Evolutionary conservation across 306 rosid species (phyloP), one percentile per base, ranked within the genome.

Genomic region (Prosopis cineraria): DNA sequence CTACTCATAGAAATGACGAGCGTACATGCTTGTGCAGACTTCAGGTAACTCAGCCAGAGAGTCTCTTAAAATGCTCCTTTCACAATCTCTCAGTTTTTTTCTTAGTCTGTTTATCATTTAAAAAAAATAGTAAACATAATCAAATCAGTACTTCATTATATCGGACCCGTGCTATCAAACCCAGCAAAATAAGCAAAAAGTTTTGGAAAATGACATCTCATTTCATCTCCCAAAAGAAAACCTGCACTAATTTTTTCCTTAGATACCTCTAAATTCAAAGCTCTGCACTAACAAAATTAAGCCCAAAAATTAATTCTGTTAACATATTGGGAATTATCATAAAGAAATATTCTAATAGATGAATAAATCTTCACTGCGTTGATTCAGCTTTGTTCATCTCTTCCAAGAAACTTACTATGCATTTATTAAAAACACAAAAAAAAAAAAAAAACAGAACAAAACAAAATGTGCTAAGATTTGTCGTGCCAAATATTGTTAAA

Each of bases 31-130:
- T 90, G 96, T 62, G 96, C 98, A 60, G 98, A 94, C 87, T 90
- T 91, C 85, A 0, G 86, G 93, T 63, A 94, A 81, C 45, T 89
- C 90, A 64, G 70, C 98, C 96, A 75, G 88, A 83, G 66, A 94
- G 83, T 80, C 98, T 90, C 92, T 90, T 88, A 82, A 86, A 94
- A 78, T 94, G 97, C 56, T 92, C 97, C 91, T 94, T 94, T 96
- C 92, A 85, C 92, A 94, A 80, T 58, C 96, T 94, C 98, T 94
- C 91, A 52, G 98, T 92, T 94, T 81, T 85, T 75, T 78, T 44
- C 85, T 74, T 39, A 59, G 64, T 59, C 81, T 58, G 47, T 24
- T n/a, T n/a, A n/a, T 65, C 77, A 20, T 74, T 70, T 66, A 69
- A 55, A 50, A 40, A 67, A 48, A 45, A 74, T 17, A 10, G 17